Conservation (phyloP, 2,329 filamentous ascomycete species). For the Taxawa tesnikishii region DNA sequence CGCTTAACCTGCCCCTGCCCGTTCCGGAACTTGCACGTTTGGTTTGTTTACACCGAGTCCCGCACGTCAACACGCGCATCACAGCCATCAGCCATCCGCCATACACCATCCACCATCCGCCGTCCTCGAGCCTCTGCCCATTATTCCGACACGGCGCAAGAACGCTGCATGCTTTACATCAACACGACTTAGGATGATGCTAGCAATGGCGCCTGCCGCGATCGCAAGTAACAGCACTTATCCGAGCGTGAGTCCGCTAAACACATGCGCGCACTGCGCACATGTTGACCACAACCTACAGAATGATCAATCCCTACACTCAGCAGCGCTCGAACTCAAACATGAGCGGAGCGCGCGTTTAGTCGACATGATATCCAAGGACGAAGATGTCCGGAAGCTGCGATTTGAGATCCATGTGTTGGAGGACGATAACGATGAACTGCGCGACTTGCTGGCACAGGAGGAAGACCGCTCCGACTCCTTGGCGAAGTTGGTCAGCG, state of each 20-base stretch:
- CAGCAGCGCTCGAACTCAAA: slow-evolving; percentile 50
- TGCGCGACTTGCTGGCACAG: slow-evolving; percentile 51
- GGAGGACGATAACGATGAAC: slow-evolving; percentile 58
- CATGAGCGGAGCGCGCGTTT: slow-evolving; percentile 55
- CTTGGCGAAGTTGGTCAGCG: slow-evolving; percentile 37
- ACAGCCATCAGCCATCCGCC: too few species aligned
- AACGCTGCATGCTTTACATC: slow-evolving; percentile 2
- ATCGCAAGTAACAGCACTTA: neutral
- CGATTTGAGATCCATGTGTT: slow-evolving; percentile 58
- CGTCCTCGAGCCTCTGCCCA: too few species aligned
- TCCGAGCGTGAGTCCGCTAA: neutral
- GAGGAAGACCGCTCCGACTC: slow-evolving; percentile 48
- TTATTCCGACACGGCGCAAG: too few species aligned
- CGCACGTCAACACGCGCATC: too few species aligned
- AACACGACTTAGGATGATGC: too few species aligned
- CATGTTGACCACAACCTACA: slow-evolving; percentile 9
- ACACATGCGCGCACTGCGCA: slow-evolving; percentile 1
- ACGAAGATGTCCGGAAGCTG: slow-evolving; percentile 61
- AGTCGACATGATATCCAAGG: slow-evolving; percentile 56
- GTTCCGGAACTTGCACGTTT: too few species aligned
- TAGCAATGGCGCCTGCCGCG: neutral
- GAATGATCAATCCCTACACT: slow-evolving; percentile 39
- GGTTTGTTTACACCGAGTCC: too few species aligned
- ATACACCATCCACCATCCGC: too few species aligned
- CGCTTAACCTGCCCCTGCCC: too few species aligned